Base-by-base conservation (phyloP, 768 basidiomycete genomes). In the Naganishia friedmannii region DNA sequence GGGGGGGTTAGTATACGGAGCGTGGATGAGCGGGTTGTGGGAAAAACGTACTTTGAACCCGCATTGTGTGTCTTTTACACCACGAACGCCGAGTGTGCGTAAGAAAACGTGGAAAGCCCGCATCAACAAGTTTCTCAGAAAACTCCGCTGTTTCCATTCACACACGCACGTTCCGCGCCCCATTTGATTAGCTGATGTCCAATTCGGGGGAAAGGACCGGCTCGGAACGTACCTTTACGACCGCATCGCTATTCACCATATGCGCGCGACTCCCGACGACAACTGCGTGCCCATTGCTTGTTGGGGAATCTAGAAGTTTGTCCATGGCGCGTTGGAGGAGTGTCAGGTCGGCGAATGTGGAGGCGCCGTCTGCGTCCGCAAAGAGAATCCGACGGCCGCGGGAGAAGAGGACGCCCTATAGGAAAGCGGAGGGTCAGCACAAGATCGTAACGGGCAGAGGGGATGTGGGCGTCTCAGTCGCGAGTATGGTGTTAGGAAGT, bases 281-380 rank as follows among this genome's bases (percentile, higher is more conserved):
- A 15, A 42, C 15, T 2, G 42, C 42, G 15, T 42, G 42, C 15
- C 42, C 42, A 13, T 42, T 8, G 7, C 7, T 13, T 2, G 2
- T 17, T 2, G 42, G 42, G 7, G 42, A 42, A 2, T 42, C 15
- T 2, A 42, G 15, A 2, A 42, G 42, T 42, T 42, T 42, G 77
- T 93, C 89, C 86, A 94, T 88, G 31, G 85, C 85, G 19, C 82
- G 82, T 87, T 92, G 91, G 31, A 97, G 82, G n/a, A 83, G 76
- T 73, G 91, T 90, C 23, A 97, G 79, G 77, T 96, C 94, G 54
- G 86, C 84, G 75, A 98, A 93, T 56, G 88, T 85, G 71, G 92
- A 93, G 39, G 94, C 94, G 4, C 90, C 94, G 74, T 98, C 94
- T 9, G 94, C 94, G 76, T 98, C 94, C 53, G 89, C 94, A 87